phyloP scores from a whole-genome alignment of 768 basidiomycete species.

The Leccinellum luteum region DNA sequence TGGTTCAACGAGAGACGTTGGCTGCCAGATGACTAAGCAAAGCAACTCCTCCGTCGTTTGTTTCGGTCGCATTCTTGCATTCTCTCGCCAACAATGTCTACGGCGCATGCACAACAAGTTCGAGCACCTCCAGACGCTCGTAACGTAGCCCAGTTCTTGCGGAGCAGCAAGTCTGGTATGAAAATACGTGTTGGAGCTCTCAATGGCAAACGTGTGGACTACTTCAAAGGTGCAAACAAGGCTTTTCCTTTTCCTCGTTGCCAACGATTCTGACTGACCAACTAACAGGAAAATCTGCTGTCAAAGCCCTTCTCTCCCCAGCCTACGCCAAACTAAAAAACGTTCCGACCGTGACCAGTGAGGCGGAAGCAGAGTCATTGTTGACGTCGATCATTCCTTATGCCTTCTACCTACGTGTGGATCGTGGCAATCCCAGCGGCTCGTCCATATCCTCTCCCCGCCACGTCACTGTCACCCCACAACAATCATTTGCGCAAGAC shows the following conservation, averaged over 20 bases:
- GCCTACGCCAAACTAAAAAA: constrained; percentile 88
- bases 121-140: constrained; percentile 78
- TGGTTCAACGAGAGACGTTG: too few species aligned
- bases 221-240: constrained; percentile 85
- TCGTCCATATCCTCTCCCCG: constrained; percentile 70
- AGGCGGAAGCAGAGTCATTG: constrained; percentile 68
- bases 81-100: constrained; percentile 30
- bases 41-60: neutral
- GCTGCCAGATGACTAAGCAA: constrained; percentile 16
- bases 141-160: constrained; percentile 82
- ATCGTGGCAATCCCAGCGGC: constrained; percentile 55
- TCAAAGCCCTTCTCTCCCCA: constrained; percentile 89
- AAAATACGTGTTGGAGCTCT: constrained; percentile 88
- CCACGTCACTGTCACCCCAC: constrained; percentile 66
- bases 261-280: neutral
- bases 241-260: neutral
- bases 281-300: constrained; percentile 78
- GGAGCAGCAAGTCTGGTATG: constrained; percentile 81
- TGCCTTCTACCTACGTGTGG: constrained; percentile 91
- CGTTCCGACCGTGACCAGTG: constrained; percentile 67
- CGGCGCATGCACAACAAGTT: constrained; percentile 64
- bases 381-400: constrained; percentile 72
- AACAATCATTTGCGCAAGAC: constrained; percentile 73
- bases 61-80: neutral
- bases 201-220: constrained; percentile 93